Percentiles rank a stretch among this genome's conserved stretches.
Conservation (phyloP, 176 grass and related monocot species). For the Pharus latifolius region DNA sequence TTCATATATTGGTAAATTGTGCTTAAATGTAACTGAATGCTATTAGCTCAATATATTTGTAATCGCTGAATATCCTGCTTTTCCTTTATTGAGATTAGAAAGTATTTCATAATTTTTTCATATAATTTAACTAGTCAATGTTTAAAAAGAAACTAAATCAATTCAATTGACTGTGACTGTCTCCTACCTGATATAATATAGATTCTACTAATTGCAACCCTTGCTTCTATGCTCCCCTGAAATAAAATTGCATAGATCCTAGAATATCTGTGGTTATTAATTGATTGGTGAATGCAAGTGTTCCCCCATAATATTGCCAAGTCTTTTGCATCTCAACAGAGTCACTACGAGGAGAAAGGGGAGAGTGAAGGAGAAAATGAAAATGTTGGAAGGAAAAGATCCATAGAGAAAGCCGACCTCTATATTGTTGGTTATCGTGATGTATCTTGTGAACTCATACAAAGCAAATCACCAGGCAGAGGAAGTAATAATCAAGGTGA, state of each 20-base stretch:
- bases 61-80: background rate
- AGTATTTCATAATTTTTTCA: background rate
- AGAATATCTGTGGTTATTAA: no score
- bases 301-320: background rate
- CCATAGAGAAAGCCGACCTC: background rate
- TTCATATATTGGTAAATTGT: background rate
- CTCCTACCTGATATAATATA: background rate
- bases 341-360: background rate
- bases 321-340: slow-evolving; percentile 16
- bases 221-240: no score
- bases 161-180: background rate
- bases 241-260: no score
- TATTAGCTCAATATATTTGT: background rate
- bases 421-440: slow-evolving; percentile 3
- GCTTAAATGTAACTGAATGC: background rate
- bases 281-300: background rate
- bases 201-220: background rate
- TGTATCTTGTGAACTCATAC: slow-evolving; percentile 21
- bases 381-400: background rate
- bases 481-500: background rate
- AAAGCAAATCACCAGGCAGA: background rate
- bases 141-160: background rate
- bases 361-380: background rate
- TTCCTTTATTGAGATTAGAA: background rate
- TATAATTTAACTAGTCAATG: background rate